Evolutionary conservation across 352 stramenopile species (phyloP).

Genomic region (Globisporangium iwayamae): DNA sequence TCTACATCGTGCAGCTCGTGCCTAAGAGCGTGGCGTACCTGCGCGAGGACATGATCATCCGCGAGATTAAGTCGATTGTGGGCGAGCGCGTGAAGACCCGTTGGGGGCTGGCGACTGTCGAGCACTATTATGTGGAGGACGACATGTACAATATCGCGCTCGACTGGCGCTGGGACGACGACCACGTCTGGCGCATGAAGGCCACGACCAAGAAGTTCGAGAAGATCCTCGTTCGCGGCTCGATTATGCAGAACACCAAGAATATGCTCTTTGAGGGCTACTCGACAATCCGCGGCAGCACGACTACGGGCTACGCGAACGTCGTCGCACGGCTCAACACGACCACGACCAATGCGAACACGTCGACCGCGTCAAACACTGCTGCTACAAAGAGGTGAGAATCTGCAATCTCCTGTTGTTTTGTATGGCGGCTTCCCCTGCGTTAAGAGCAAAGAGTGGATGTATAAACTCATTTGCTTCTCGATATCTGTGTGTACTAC

Average conservation of each 20-base stretch:
- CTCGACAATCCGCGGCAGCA: slow-evolving; percentile 65
- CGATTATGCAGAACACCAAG: slow-evolving; percentile 78
- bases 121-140: slow-evolving; percentile 84
- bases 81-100: slow-evolving; percentile 81
- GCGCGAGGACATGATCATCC: slow-evolving; percentile 57
- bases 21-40: slow-evolving; percentile 72
- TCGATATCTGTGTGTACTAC: neutral
- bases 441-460: neutral
- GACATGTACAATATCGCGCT: slow-evolving; percentile 88
- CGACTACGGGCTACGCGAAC: slow-evolving; percentile 35
- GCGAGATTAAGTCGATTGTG: slow-evolving; percentile 82
- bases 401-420: neutral
- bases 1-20: slow-evolving; percentile 75
- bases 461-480: slow-evolving; percentile 4
- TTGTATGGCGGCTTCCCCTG: neutral
- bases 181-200: slow-evolving; percentile 88
- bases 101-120: slow-evolving; percentile 79
- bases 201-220: slow-evolving; percentile 89
- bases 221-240: slow-evolving; percentile 57
- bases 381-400: slow-evolving; percentile 5
- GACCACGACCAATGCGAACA: slow-evolving; percentile 6
- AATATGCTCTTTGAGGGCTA: slow-evolving; percentile 77
- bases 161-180: slow-evolving; percentile 86
- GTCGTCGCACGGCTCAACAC: slow-evolving; percentile 66
- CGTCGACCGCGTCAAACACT: no score